Percentiles rank a stretch among this genome's conserved stretches.
phyloP scores from a whole-genome alignment of 768 basidiomycete species.

The Pleurotus tuber-regium region DNA sequence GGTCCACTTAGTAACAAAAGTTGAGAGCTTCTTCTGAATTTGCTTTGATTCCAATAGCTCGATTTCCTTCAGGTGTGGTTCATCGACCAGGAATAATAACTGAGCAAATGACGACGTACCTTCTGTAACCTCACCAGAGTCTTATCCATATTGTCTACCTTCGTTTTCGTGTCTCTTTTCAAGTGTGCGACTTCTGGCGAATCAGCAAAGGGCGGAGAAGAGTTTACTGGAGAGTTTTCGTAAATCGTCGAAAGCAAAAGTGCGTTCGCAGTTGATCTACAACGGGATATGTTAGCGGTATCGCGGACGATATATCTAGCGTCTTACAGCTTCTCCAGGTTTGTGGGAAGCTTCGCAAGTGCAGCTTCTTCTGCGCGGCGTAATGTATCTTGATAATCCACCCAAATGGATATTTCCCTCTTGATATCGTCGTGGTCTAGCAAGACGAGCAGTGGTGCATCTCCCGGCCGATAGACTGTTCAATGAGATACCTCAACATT shows the following conservation, averaged over 20 bases:
- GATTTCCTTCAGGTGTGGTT: not conserved
- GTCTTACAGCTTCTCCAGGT: conserved; percentile 19
- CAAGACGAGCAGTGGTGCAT: conserved; percentile 22
- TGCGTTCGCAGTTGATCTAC: conserved; percentile 16
- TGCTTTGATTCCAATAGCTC: conserved; percentile 1
- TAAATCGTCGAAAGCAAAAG: conserved; percentile 20
- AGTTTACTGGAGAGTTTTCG: conserved; percentile 24
- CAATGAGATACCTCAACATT: not conserved
- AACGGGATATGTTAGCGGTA: not conserved
- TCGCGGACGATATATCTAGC: too few relatives aligned
- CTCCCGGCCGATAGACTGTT: conserved; percentile 17
- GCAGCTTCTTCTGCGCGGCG: conserved; percentile 16
- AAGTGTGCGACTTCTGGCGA: conserved; percentile 13
- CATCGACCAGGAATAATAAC: not conserved
- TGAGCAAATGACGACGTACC: conserved; percentile 9
- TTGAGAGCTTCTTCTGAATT: not conserved
- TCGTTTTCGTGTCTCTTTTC: conserved; percentile 18
- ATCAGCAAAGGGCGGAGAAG: conserved; percentile 23
- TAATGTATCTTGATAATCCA: conserved; percentile 8
- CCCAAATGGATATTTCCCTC: conserved; percentile 13
- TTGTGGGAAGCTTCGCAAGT: conserved; percentile 13
- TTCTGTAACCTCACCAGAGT: conserved; percentile 20
- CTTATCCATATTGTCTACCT: conserved; percentile 15
- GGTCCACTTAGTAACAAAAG: conserved; percentile 4
- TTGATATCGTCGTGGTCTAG: conserved; percentile 22